Percentiles rank a stretch among this genome's conserved stretches.
Evolutionary conservation across 148 eudicot species (phyloP).

Genomic region (Pouteria glomerata): DNA sequence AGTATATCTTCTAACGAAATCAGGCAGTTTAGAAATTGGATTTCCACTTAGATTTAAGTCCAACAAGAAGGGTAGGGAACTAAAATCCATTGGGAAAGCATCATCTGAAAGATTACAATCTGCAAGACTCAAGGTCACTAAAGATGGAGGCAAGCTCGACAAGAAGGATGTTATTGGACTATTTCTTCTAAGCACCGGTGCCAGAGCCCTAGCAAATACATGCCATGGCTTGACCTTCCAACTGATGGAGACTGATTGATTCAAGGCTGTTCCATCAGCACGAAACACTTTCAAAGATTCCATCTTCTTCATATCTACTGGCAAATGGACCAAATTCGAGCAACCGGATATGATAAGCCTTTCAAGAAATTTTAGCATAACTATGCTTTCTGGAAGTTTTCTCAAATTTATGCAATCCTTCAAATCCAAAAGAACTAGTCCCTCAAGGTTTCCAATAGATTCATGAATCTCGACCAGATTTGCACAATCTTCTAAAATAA

Average conservation of each 20-base stretch:
- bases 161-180: no score
- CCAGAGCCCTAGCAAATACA: neutral
- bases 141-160: no score
- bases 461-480: conserved; percentile 5
- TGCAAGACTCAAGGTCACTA: no score
- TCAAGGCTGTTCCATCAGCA: neutral
- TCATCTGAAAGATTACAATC: no score
- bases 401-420: no score
- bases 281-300: no score
- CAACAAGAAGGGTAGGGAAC: no score
- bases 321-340: conserved; percentile 1
- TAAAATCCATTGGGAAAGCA: no score
- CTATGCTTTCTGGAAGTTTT: neutral
- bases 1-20: no score
- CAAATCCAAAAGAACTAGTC: neutral
- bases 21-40: no score
- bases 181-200: neutral
- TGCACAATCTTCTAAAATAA: neutral
- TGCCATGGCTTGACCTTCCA: neutral
- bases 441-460: neutral
- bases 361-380: neutral
- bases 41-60: no score
- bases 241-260: neutral
- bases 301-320: neutral
- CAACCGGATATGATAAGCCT: conserved; percentile 4